Conservation (phyloP, 2,329 filamentous ascomycete species). For the Cadophora gregata region DNA sequence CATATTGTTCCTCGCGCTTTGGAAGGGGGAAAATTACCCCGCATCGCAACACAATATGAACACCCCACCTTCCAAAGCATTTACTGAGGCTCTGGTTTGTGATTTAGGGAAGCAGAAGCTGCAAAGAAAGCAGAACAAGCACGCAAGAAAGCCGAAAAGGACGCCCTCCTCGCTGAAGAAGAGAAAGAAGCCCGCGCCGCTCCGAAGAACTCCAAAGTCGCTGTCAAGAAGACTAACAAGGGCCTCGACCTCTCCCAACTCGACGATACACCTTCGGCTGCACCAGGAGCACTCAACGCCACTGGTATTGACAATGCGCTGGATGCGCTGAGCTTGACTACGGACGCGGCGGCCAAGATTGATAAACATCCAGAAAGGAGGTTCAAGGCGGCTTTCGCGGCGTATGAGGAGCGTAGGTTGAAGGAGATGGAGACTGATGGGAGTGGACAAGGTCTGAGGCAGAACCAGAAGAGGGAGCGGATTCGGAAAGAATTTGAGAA, state of each 20-base stretch:
- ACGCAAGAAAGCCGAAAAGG: slow-evolving; percentile 90
- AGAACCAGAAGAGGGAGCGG: slow-evolving; percentile 83
- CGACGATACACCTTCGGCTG: slow-evolving; percentile 58
- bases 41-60: slow-evolving; percentile 22
- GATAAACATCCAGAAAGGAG: slow-evolving; percentile 89
- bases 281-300: slow-evolving; percentile 71
- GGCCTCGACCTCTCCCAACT: slow-evolving; percentile 80
- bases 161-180: slow-evolving; percentile 82
- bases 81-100: not conserved
- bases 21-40: slow-evolving; percentile 23
- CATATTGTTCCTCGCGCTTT: not conserved
- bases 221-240: slow-evolving; percentile 68
- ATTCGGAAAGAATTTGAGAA: slow-evolving; percentile 94
- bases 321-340: slow-evolving; percentile 77
- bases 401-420: slow-evolving; percentile 81
- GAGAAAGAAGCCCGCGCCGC: slow-evolving; percentile 78
- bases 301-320: slow-evolving; percentile 92
- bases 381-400: slow-evolving; percentile 84
- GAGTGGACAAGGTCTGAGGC: slow-evolving; percentile 71
- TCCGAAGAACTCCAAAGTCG: slow-evolving; percentile 71
- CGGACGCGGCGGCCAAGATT: slow-evolving; percentile 67
- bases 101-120: slow-evolving; percentile 76
- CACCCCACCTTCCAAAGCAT: slow-evolving; percentile 25
- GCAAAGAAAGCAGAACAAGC: slow-evolving; percentile 71
- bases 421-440: slow-evolving; percentile 86